Evolutionary conservation across 495 filamentous ascomycete species (phyloP).

Genomic region (Penicillium antarcticum): DNA sequence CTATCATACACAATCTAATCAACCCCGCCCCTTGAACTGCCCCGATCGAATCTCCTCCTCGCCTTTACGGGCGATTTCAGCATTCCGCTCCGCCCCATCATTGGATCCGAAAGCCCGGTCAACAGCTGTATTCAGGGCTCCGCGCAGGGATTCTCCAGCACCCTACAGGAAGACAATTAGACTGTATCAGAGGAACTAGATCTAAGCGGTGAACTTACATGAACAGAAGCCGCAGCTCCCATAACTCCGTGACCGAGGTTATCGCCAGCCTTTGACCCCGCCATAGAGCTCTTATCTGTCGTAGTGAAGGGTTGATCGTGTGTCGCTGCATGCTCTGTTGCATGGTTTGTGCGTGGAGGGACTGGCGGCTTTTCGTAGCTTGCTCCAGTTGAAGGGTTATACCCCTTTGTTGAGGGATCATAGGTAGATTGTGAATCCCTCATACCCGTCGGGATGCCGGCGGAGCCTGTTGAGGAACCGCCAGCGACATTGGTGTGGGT

Average conservation of each 20-base stretch:
- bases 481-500: slow-evolving; percentile 3
- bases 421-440: slow-evolving; percentile 19
- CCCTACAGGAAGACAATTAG: slow-evolving; percentile 22
- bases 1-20: too few relatives aligned
- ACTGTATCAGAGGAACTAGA: background rate
- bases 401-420: slow-evolving; percentile 16
- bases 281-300: background rate
- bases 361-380: slow-evolving; percentile 15
- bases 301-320: background rate
- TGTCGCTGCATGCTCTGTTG: slow-evolving; percentile 10
- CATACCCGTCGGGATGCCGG: slow-evolving; percentile 16
- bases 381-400: slow-evolving; percentile 29
- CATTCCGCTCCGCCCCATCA: slow-evolving; percentile 34
- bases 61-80: slow-evolving; percentile 34
- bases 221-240: slow-evolving; percentile 29
- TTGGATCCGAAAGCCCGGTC: slow-evolving; percentile 39
- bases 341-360: slow-evolving; percentile 15
- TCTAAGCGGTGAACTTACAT: slow-evolving; percentile 26
- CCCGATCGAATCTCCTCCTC: slow-evolving; percentile 32
- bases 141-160: slow-evolving; percentile 44
- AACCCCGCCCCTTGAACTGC: background rate
- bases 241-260: slow-evolving; percentile 16
- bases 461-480: slow-evolving; percentile 31
- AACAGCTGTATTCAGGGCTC: slow-evolving; percentile 33
- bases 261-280: slow-evolving; percentile 5